Evolutionary conservation across 345 rosid species (phyloP), one percentile per base, ranked within the genome.

Genomic region (Lumnitzera racemosa): DNA sequence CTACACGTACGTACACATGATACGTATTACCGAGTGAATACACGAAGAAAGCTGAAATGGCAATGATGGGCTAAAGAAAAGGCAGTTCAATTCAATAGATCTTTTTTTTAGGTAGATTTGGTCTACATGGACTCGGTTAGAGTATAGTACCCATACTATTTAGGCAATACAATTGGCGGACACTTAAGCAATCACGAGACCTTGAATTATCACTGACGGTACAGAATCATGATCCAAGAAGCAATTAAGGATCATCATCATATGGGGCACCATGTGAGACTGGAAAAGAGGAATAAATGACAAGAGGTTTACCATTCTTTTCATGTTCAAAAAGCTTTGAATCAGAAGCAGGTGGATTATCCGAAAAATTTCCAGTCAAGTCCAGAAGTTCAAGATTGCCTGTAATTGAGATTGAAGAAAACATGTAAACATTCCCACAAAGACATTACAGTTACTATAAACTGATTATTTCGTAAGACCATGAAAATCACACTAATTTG

Each of bases 231-330:
- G 47, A 57, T 15, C 11, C 11, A 17, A 17, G 50, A 46, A 41
- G 25, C 69, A 55, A 63, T 68, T 82, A 89, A 11, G 96, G 97
- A 53, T 92, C 97, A 61, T 85, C 94, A 51, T 92, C 98, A 53
- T 92, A 84, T 53, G 87, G 88, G 62, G 79, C 67, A 27, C 71
- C 49, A 36, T 4, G 43, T 13, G 63, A 53, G 64, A 64, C 53
- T 47, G 12, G 48, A 6, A 71, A 59, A 8, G 74, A 66, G 47
- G 91, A 74, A 67, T 89, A 78, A 65, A 81, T 67, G 53, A 92
- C 65, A 58, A 85, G 58, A 3, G 92, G 84, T 66, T 58, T 72
- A 69, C 94, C 97, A 13, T 74, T 76, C 65, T 64, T 75, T 53
- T 81, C 82, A 72, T 85, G 86, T 74, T 83, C 87, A 61, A 76